A percentile compares a stretch with the other conserved stretches of the same genome.
phyloP scores from a whole-genome alignment of 352 stramenopile species.

The Globisporangium megalacanthum region DNA sequence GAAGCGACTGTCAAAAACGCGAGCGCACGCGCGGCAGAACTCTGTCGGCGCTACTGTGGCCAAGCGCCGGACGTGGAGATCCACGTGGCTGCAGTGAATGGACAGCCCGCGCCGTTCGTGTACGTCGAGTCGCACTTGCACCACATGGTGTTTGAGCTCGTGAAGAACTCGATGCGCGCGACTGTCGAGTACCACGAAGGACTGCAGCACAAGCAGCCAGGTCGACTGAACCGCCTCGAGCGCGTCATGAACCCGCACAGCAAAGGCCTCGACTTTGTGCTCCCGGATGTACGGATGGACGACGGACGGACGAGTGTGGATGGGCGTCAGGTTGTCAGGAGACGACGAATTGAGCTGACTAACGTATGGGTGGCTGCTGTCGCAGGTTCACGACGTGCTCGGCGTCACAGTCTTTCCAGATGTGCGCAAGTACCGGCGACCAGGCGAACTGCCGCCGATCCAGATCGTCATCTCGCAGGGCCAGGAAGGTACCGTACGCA shows the following conservation, averaged over 20 bases:
- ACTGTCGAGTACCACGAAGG: conserved; percentile 94
- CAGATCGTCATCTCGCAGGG: conserved; percentile 98
- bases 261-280: conserved; percentile 60
- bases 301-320: too few relatives aligned
- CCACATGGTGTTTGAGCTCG: conserved; percentile 95
- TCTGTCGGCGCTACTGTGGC: conserved; percentile 58
- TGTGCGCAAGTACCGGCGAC: conserved; percentile 56
- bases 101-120: conserved; percentile 51
- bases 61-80: conserved; percentile 56
- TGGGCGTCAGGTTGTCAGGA: too few relatives aligned
- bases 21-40: conserved; percentile 37
- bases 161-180: conserved; percentile 99
- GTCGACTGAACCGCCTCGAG: conserved; percentile 44
- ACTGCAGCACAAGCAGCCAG: conserved; percentile 24
- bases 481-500: conserved; percentile 43
- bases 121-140: conserved; percentile 81
- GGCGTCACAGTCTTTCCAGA: conserved; percentile 77
- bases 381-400: conserved; percentile 36
- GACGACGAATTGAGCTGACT: conserved; percentile 4
- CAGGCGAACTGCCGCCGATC: conserved; percentile 84
- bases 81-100: conserved; percentile 29
- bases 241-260: conserved; percentile 69
- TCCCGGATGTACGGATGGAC: conserved; percentile 41
- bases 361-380: neutral
- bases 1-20: conserved; percentile 60